phyloP scores from a whole-genome alignment of 139 green algal species.

The Micractinium sp. region DNA sequence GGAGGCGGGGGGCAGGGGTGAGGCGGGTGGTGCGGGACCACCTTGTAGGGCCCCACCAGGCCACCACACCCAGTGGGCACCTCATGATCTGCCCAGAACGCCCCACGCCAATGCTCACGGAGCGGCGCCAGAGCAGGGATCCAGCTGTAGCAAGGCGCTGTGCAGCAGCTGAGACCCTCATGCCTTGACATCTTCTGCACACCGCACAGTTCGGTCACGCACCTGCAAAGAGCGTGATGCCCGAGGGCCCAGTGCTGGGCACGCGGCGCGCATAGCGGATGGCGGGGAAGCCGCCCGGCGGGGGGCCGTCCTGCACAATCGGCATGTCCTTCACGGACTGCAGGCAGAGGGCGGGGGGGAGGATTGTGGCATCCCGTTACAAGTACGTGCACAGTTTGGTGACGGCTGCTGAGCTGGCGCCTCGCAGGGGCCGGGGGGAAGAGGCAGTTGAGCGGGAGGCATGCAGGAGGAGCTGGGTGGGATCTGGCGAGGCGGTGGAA shows the following conservation, averaged over 20 bases:
- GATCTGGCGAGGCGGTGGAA: no score
- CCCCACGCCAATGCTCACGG: no score
- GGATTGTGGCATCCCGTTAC: no score
- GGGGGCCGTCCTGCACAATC: constrained; percentile 87
- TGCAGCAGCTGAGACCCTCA: neutral
- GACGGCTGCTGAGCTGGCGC: no score
- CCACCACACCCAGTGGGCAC: no score
- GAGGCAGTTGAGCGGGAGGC: neutral
- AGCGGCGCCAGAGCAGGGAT: neutral
- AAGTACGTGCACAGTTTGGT: no score
- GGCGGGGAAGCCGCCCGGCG: constrained; percentile 87
- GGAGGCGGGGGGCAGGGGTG: neutral
- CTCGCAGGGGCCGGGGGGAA: no score
- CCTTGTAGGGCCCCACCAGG: no score
- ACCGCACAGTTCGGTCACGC: neutral
- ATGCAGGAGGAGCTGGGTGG: neutral
- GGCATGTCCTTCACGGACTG: constrained; percentile 93
- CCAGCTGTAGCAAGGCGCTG: neutral
- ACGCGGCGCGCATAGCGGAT: constrained; percentile 88
- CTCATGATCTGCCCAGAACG: no score
- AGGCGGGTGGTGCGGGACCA: neutral
- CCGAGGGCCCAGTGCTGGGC: constrained; percentile 86
- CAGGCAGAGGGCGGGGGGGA: constrained; percentile 7
- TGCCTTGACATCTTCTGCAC: neutral
- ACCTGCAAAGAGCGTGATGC: constrained; percentile 87